A percentile compares a stretch with the other conserved stretches of the same genome.
These are phyloP conservation scores for sunflower (Helianthus annuus) DNA, from an alignment of 129 eudicot species.

Conservation along the genomic window HanXRQr2.0-SUNRISE NC_035434.2:4427849-4428348, in stretches of 20 bases:
- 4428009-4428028: not conserved
- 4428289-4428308: slow-evolving; percentile 96
- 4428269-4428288: slow-evolving; percentile 93
- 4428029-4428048: slow-evolving; percentile 29
- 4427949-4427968: not conserved
- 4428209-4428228: slow-evolving; percentile 94
- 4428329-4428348: slow-evolving; percentile 73
- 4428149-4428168: slow-evolving; percentile 83
- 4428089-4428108: slow-evolving; percentile 87
- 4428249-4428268: slow-evolving; percentile 90
- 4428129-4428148: slow-evolving; percentile 74
- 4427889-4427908: not conserved
- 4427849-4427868: not conserved
- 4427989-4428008: not conserved
- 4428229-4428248: slow-evolving; percentile 81
- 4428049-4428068: slow-evolving; percentile 97
- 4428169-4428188: slow-evolving; percentile 84
- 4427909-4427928: not conserved
- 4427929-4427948: slow-evolving; percentile 5
- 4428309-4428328: slow-evolving; percentile 75
- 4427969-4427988: not conserved
- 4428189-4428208: slow-evolving; percentile 72
- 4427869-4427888: not conserved
- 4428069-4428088: slow-evolving; percentile 91
- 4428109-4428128: slow-evolving; percentile 98